Base-by-base conservation (phyloP, 2,329 filamentous ascomycete species). In the Fusarium albidum region DNA sequence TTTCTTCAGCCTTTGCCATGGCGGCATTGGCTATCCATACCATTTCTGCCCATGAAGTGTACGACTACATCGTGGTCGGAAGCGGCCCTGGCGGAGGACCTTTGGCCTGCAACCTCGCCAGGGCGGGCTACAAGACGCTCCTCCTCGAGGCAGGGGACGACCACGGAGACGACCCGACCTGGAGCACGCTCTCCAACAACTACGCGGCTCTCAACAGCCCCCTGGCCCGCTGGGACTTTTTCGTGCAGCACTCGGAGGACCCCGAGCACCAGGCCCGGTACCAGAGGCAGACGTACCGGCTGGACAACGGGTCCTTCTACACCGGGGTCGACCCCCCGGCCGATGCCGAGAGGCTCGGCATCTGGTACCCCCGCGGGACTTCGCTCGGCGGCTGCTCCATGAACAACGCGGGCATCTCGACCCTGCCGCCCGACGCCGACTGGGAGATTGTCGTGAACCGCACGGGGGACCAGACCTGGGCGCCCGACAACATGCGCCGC, bases 191-290 rank as follows among this genome's bases (percentile, higher is more conserved):
- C 15, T 77, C 78, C 40, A 75, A 77, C 15, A 77, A 80, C 3
- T 83, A 81, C 10, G 82, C 87, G 63, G 81, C 86, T 54, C 75
- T 75, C 18, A 75, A 77, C n/a, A 76, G 85, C 60, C 73, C 77
- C n/a, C n/a, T n/a, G n/a, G n/a, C n/a, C n/a, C n/a, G n/a, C 38
- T 88, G 85, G 85, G 81, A 86, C 68, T 88, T 83, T 71, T 88
- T 82, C 58, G 82, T 86, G 14, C 78, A 78, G 37, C 85, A 88
- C 68, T 87, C 86, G 64, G 73, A 76, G 9, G 78, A 87, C 55
- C 71, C 82, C 35, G 68, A 71, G 17, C 76, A 80, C 29, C 81
- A 85, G 57, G 75, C 78, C 17, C 74, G 76, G 43, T 83, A 88
- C 66, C 80, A 73, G 61, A 88, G 88, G 74, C 81, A 82, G 39